phyloP scores from a whole-genome alignment of 108 stramenopile species.

The Stephanodiscus triporus region DNA sequence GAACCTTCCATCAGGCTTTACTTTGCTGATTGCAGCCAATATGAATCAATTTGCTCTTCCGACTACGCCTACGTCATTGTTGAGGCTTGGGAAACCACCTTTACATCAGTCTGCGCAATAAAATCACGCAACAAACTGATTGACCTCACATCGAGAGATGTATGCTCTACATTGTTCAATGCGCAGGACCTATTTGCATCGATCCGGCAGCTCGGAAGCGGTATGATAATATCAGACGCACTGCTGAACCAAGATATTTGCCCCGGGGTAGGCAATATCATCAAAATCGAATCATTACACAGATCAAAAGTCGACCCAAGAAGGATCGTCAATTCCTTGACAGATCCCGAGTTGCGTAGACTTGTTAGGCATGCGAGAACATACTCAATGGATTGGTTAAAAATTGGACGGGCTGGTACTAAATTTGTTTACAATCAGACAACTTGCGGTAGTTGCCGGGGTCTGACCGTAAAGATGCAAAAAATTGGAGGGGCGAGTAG shows the following conservation, averaged over 20 bases:
- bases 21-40: conserved; percentile 20
- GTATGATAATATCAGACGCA: conserved; percentile 61
- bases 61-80: conserved; percentile 28
- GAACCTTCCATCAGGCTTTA: conserved; percentile 30
- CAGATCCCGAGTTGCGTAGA: conserved; percentile 50
- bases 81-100: conserved; percentile 49
- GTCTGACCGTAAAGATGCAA: conserved; percentile 55
- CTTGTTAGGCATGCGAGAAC: conserved; percentile 41
- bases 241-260: conserved; percentile 61
- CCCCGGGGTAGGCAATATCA: conserved; percentile 74
- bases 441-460: conserved; percentile 55
- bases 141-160: conserved; percentile 41
- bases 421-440: conserved; percentile 75
- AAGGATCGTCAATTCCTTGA: conserved; percentile 34
- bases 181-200: conserved; percentile 45
- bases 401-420: conserved; percentile 50
- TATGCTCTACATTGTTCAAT: conserved; percentile 51
- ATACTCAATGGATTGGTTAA: conserved; percentile 65
- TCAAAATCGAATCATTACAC: conserved; percentile 73
- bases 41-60: neutral
- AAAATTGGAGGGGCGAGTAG: conserved; percentile 49
- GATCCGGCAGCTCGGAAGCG: conserved; percentile 24
- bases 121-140: conserved; percentile 51
- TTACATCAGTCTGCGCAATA: conserved; percentile 40
- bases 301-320: conserved; percentile 57